Conservation (phyloP, 1,139 yeast genomes). For the Protomyces pachydermus region DNA sequence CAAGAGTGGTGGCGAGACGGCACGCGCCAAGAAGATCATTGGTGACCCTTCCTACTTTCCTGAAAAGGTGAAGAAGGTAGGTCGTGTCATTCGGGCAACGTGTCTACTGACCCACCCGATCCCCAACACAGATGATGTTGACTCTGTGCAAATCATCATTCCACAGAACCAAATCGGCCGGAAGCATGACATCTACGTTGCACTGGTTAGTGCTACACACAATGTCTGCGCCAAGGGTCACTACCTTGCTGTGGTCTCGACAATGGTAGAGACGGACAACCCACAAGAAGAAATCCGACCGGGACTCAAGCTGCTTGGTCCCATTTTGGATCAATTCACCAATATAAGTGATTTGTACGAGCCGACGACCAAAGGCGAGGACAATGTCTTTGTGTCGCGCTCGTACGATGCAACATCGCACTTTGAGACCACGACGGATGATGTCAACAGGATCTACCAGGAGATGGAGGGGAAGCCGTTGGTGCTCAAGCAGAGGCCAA, state of each 20-base stretch:
- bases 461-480: conserved; percentile 64
- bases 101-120: conserved; percentile 88
- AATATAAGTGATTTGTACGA: conserved; percentile 90
- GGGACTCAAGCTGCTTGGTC: conserved; percentile 85
- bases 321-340: conserved; percentile 75
- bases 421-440: conserved; percentile 94
- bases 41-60: conserved; percentile 99
- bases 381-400: conserved; percentile 73
- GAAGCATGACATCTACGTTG: conserved; percentile 83
- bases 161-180: conserved; percentile 95
- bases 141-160: conserved; percentile 86
- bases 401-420: conserved; percentile 94
- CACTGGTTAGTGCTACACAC: conserved; percentile 83
- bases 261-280: conserved; percentile 86
- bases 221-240: conserved; percentile 88
- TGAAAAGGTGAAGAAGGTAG: conserved; percentile 75
- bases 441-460: conserved; percentile 86
- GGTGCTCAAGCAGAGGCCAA: conserved; percentile 27
- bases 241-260: conserved; percentile 87
- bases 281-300: conserved; percentile 93
- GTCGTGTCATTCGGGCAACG: conserved; percentile 91
- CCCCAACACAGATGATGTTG: conserved; percentile 74
- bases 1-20: conserved; percentile 82
- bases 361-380: conserved; percentile 78
- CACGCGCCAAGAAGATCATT: conserved; percentile 87